phyloP scores from a whole-genome alignment of 306 rosid species.

The Amphicarpaea edgeworthii region DNA sequence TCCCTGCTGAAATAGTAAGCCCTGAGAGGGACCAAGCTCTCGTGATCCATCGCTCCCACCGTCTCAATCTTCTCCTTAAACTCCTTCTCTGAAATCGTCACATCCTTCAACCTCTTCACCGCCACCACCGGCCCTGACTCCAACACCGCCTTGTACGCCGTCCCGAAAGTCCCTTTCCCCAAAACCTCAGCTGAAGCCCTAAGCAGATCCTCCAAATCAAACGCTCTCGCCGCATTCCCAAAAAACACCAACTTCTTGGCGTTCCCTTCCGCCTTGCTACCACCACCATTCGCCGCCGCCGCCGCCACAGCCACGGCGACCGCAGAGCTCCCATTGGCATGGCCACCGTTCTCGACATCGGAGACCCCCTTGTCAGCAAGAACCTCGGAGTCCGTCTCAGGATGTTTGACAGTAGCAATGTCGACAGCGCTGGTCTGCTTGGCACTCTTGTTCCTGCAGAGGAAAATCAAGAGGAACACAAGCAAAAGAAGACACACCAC shows the following conservation, averaged over 20 bases:
- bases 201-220: constrained; percentile 75
- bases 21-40: constrained; percentile 73
- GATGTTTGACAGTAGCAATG: constrained; percentile 49
- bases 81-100: constrained; percentile 61
- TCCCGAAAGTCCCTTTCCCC: constrained; percentile 78
- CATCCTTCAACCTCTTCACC: constrained; percentile 78
- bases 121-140: constrained; percentile 71
- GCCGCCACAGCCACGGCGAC: constrained; percentile 6
- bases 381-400: constrained; percentile 47
- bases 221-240: constrained; percentile 53
- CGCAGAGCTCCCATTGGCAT: constrained; percentile 45
- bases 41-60: constrained; percentile 69
- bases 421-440: constrained; percentile 59
- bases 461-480: constrained; percentile 46
- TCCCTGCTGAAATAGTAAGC: constrained; percentile 73
- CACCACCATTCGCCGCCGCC: too few species aligned
- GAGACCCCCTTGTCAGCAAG: constrained; percentile 42
- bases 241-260: constrained; percentile 67
- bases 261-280: constrained; percentile 10
- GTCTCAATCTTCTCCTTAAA: constrained; percentile 69
- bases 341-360: constrained; percentile 54
- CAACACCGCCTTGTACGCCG: constrained; percentile 74
- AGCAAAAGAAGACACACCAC: constrained; percentile 54
- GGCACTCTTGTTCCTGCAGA: constrained; percentile 56
- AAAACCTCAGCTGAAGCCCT: constrained; percentile 79